Evolutionary conservation across 2,329 filamentous ascomycete genomes (phyloP).

Genomic region (Trichoderma simmonsii): DNA sequence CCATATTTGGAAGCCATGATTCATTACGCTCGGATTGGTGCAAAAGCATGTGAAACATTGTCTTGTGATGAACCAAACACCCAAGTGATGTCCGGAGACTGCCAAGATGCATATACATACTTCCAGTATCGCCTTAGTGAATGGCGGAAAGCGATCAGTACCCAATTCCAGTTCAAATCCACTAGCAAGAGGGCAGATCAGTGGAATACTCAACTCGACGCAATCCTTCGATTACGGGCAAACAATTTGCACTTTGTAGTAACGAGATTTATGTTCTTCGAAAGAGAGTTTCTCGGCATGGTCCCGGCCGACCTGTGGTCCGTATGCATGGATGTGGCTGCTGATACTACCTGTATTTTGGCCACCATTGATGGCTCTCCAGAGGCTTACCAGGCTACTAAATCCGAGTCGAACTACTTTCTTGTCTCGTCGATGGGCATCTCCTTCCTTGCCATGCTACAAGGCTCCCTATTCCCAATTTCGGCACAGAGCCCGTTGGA

Average conservation of each 20-base stretch:
- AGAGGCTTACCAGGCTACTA: not conserved
- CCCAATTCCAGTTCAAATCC: not conserved
- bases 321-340: not conserved
- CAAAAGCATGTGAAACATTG: not conserved
- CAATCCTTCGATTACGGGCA: not conserved
- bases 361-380: not conserved
- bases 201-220: not conserved
- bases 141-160: not conserved
- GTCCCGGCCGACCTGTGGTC: not conserved
- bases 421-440: not conserved
- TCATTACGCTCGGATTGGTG: not conserved
- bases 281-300: not conserved
- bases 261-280: not conserved
- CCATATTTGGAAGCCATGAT: not conserved
- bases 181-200: not conserved
- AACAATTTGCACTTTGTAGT: not conserved
- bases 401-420: not conserved
- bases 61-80: not conserved
- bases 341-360: not conserved
- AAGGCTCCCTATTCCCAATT: not conserved
- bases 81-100: not conserved
- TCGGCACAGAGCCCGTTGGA: not conserved
- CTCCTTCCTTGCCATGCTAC: not conserved
- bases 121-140: not conserved
- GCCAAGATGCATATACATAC: not conserved